phyloP scores from a whole-genome alignment of 805 yeast species.

The Saturnispora silvae region DNA sequence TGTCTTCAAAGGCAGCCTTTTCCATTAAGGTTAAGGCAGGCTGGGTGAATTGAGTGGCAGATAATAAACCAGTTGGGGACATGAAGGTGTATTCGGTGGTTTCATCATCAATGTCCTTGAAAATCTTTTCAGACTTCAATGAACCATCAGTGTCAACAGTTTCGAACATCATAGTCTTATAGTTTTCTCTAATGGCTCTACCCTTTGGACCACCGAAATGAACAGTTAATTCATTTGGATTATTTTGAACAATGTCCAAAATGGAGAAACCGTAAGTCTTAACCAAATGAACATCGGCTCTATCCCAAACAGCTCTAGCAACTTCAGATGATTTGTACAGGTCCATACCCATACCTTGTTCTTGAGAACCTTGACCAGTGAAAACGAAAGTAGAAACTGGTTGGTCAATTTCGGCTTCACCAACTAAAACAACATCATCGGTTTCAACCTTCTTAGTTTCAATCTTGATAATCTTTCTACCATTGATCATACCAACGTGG shows the following conservation, averaged over 20 bases:
- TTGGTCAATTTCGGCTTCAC: constrained; percentile 98
- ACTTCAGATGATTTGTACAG: constrained; percentile 82
- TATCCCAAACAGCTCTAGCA: constrained; percentile 94
- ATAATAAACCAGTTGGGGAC: constrained; percentile 88
- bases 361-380: constrained; percentile 99
- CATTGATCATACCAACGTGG: constrained; percentile 98
- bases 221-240: constrained; percentile 90
- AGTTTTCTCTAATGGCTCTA: constrained; percentile 87
- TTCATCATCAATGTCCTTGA: constrained; percentile 76
- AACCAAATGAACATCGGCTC: constrained; percentile 89
- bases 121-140: constrained; percentile 84
- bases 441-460: constrained; percentile 79
- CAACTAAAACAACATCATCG: constrained; percentile 65
- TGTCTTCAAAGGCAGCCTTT: constrained; percentile 96
- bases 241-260: constrained; percentile 86
- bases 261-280: constrained; percentile 95
- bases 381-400: constrained; percentile 94
- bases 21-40: constrained; percentile 99
- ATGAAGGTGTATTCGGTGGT: constrained; percentile 81
- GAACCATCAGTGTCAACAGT: constrained; percentile 78
- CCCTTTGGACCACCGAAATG: constrained; percentile 98
- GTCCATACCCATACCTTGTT: constrained; percentile 99
- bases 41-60: constrained; percentile 98
- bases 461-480: constrained; percentile 92
- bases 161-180: constrained; percentile 95